Evolutionary conservation across 495 filamentous ascomycete genomes (phyloP).

Genomic region (Penicillium steckii): DNA sequence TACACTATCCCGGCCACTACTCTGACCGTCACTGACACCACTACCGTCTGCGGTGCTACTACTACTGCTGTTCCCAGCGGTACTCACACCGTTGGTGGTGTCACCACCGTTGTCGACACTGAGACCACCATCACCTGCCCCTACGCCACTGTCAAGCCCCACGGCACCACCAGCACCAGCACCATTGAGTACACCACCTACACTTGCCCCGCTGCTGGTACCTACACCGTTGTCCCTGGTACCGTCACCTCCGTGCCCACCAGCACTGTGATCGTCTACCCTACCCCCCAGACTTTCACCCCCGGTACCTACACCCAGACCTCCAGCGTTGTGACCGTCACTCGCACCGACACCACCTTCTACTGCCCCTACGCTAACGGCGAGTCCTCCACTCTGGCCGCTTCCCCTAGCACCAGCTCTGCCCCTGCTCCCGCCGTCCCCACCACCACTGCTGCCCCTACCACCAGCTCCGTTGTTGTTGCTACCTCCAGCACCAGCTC

Average conservation of each 20-base stretch:
- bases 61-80: constrained; percentile 62
- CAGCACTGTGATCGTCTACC: constrained; percentile 61
- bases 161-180: constrained; percentile 63
- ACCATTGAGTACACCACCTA: constrained; percentile 71
- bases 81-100: constrained; percentile 71
- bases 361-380: constrained; percentile 67
- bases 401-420: constrained; percentile 19
- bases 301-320: constrained; percentile 75
- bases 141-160: constrained; percentile 64
- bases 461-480: constrained; percentile 18
- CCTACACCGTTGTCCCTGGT: constrained; percentile 72
- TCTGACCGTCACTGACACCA: constrained; percentile 66
- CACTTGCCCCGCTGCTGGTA: constrained; percentile 75
- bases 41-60: constrained; percentile 64
- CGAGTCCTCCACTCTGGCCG: constrained; percentile 21
- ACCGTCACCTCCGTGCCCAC: constrained; percentile 57
- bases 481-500: constrained; percentile 12
- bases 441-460: constrained; percentile 14
- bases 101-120: constrained; percentile 70
- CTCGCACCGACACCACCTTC: constrained; percentile 64
- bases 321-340: constrained; percentile 64
- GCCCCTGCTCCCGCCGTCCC: constrained; percentile 21
- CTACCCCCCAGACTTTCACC: constrained; percentile 60
- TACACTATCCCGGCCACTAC: constrained; percentile 83
- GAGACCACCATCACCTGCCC: constrained; percentile 73